Percentiles rank a stretch among this genome's conserved stretches.
phyloP scores from a whole-genome alignment of 73 alveolate species.

The Paramecium octaurelia region DNA sequence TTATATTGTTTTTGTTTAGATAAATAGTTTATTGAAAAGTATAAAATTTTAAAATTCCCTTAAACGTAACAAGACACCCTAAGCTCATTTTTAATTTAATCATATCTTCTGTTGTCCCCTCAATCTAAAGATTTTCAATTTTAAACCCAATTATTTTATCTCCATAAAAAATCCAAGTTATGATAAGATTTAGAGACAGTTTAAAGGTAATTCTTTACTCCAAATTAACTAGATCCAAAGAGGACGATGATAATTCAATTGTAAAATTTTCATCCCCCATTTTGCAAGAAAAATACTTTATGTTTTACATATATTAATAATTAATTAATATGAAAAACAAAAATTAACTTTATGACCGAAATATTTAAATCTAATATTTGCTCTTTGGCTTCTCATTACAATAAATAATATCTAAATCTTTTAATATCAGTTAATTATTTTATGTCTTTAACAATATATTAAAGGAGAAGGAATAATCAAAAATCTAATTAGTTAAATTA shows the following conservation, averaged over 20 bases:
- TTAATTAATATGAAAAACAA: not conserved
- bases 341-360: not conserved
- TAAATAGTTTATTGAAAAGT: not conserved
- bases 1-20: not conserved
- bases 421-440: not conserved
- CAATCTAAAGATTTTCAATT: not conserved
- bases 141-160: not conserved
- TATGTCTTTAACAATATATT: too few species aligned
- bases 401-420: not conserved
- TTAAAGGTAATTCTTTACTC: not conserved
- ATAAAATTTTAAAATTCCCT: not conserved
- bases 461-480: too few species aligned
- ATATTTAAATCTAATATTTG: not conserved
- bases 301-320: not conserved
- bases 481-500: not conserved
- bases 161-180: slow-evolving; percentile 1
- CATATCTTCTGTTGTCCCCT: not conserved
- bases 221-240: not conserved
- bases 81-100: not conserved
- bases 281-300: not conserved
- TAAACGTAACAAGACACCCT: not conserved
- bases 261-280: not conserved
- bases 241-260: not conserved
- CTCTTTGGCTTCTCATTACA: not conserved
- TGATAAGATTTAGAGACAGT: not conserved